A percentile compares a stretch with the other conserved stretches of the same genome.
Evolutionary conservation across 352 stramenopile genomes (phyloP).

Genomic region (Thraustotheca clavata): DNA sequence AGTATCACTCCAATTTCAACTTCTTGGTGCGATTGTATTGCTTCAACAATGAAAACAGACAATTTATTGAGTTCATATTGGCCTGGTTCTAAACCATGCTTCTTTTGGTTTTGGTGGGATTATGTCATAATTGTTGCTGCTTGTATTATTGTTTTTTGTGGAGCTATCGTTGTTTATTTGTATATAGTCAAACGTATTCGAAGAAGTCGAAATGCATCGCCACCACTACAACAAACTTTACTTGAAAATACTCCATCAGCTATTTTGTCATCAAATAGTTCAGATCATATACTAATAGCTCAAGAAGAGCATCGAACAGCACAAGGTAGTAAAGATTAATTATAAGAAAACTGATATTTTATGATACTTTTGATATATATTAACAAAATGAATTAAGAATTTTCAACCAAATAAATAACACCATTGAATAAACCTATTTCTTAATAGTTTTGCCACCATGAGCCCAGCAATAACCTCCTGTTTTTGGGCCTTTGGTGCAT

Average conservation of each 20-base stretch:
- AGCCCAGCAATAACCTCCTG: slow-evolving; percentile 74
- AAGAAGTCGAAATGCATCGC: slow-evolving; percentile 23
- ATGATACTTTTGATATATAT: no score
- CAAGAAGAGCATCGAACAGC: neutral
- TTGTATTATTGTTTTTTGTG: slow-evolving; percentile 45
- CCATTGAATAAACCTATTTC: slow-evolving; percentile 36
- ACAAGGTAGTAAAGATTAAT: no score
- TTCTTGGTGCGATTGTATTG: slow-evolving; percentile 66
- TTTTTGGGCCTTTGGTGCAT: slow-evolving; percentile 77
- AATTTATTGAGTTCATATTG: slow-evolving; percentile 53
- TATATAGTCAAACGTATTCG: slow-evolving; percentile 38
- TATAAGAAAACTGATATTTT: no score
- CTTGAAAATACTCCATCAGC: neutral
- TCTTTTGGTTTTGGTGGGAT: slow-evolving; percentile 86
- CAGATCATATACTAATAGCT: neutral
- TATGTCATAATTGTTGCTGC: slow-evolving; percentile 61
- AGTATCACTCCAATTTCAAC: slow-evolving; percentile 27
- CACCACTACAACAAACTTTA: neutral
- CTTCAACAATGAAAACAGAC: slow-evolving; percentile 37
- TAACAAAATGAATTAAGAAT: neutral
- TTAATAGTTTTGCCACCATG: slow-evolving; percentile 73
- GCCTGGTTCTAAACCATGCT: slow-evolving; percentile 57
- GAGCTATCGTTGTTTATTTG: slow-evolving; percentile 40
- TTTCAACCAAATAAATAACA: slow-evolving; percentile 33
- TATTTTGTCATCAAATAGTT: neutral